These are phyloP conservation scores for Elaeis oleifera DNA, from an alignment of 202 grass and related monocot species.

Conservation along the genomic window DNA sequence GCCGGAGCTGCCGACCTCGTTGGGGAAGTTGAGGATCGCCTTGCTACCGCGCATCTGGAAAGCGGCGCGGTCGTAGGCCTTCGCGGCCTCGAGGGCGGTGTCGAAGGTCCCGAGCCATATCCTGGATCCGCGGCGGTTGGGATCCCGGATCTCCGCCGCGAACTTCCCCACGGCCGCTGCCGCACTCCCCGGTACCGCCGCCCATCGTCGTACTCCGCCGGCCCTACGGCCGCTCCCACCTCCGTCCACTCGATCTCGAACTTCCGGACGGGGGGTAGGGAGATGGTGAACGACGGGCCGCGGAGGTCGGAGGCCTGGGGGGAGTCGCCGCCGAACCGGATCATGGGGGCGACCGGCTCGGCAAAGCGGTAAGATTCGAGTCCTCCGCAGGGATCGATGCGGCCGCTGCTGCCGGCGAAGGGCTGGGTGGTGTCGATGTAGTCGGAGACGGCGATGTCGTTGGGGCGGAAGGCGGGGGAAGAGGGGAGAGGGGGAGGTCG, in stretches of 20 bases:
- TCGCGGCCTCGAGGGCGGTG: constrained; percentile 56
- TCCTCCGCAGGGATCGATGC: too few species aligned
- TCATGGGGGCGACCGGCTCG: constrained; percentile 26
- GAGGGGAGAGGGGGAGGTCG: constrained; percentile 5
- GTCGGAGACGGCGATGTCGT: too few species aligned
- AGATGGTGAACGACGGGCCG: constrained; percentile 23
- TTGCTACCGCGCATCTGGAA: constrained; percentile 70
- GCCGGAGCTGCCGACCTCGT: constrained; percentile 45
- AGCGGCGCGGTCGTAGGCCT: constrained; percentile 69
- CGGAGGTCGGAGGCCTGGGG: neutral
- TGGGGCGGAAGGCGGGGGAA: too few species aligned
- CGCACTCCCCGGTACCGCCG: constrained; percentile 42
- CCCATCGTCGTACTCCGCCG: constrained; percentile 25
- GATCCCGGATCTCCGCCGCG: constrained; percentile 75
- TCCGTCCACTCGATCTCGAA: neutral
- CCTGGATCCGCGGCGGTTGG: constrained; percentile 48
- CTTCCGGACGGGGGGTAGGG: neutral
- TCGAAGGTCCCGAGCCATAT: constrained; percentile 88
- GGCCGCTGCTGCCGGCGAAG: too few species aligned
- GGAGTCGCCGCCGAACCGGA: constrained; percentile 29
- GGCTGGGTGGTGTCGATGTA: too few species aligned
- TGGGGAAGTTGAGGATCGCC: constrained; percentile 90
- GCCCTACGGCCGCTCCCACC: neutral
- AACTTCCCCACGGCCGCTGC: constrained; percentile 29
- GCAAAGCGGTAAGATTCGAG: too few species aligned